Conservation (phyloP, 148 eudicot genomes). For the Fallopia convolvulus region DNA sequence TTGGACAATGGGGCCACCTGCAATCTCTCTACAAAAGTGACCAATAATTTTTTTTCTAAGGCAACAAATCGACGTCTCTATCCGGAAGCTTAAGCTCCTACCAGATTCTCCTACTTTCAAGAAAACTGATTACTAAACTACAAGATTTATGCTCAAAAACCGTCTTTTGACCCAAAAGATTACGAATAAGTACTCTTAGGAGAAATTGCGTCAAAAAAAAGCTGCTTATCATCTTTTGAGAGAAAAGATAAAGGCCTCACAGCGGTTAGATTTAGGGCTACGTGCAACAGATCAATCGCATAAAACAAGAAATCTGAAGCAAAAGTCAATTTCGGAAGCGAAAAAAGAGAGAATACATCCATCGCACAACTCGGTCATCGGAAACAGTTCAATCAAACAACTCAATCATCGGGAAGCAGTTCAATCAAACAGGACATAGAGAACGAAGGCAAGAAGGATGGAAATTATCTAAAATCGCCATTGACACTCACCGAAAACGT, state of each 20-base stretch:
- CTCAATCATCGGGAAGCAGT: not conserved
- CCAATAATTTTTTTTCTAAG: not conserved
- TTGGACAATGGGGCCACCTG: not conserved
- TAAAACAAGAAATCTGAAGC: not conserved
- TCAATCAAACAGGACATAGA: not conserved
- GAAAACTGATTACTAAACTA: not conserved
- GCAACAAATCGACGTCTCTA: not conserved
- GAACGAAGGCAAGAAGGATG: not conserved
- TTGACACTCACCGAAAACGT: constrained; percentile 5
- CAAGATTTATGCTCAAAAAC: not conserved
- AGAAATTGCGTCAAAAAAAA: not conserved
- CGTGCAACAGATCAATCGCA: not conserved
- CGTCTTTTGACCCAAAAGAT: not conserved
- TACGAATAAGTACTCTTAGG: not conserved
- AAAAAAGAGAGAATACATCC: not conserved
- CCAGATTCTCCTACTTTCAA: not conserved
- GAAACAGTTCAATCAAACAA: not conserved
- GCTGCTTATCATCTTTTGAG: not conserved
- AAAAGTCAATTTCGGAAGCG: not conserved
- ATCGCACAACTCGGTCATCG: not conserved
- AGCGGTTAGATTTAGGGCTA: not conserved
- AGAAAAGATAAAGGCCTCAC: not conserved
- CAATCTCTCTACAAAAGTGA: not conserved
- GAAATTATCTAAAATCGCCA: not conserved
- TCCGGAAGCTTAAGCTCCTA: not conserved